phyloP scores from a whole-genome alignment of 1,284 basidiomycete genomes.

The Coriolopsis trogii region DNA sequence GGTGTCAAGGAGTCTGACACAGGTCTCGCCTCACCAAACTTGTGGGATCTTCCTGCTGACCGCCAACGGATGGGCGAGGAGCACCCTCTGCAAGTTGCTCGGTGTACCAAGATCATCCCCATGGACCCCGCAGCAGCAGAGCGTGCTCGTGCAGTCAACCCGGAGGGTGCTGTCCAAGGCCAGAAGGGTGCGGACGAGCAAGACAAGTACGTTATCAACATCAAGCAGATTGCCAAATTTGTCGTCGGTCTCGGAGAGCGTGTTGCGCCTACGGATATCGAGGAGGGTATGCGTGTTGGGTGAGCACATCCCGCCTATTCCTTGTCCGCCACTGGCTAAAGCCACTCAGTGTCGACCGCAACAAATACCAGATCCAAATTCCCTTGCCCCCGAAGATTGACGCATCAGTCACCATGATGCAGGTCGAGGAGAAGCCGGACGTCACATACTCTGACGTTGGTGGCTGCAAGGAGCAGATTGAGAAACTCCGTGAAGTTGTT shows the following conservation, averaged over 20 bases:
- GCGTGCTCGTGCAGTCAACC: constrained; percentile 72
- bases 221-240: constrained; percentile 99
- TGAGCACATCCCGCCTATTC: constrained; percentile 44
- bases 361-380: constrained; percentile 99
- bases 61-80: constrained; percentile 90
- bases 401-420: constrained; percentile 99
- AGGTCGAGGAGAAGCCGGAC: constrained; percentile 99
- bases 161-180: constrained; percentile 75
- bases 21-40: constrained; percentile 93
- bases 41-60: constrained; percentile 94
- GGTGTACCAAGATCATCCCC: constrained; percentile 98
- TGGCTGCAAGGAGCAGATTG: constrained; percentile 99
- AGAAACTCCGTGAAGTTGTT: constrained; percentile 98
- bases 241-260: constrained; percentile 97
- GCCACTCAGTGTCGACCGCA: constrained; percentile 75
- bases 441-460: constrained; percentile 98
- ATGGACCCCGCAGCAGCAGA: constrained; percentile 74
- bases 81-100: constrained; percentile 94
- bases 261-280: constrained; percentile 97
- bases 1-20: constrained; percentile 99
- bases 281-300: constrained; percentile 99
- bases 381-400: constrained; percentile 99
- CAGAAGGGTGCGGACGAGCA: constrained; percentile 94
- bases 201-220: constrained; percentile 99
- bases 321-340: constrained; percentile 1